Conservation (phyloP, 768 basidiomycete genomes). For the Pisolithus albus region DNA sequence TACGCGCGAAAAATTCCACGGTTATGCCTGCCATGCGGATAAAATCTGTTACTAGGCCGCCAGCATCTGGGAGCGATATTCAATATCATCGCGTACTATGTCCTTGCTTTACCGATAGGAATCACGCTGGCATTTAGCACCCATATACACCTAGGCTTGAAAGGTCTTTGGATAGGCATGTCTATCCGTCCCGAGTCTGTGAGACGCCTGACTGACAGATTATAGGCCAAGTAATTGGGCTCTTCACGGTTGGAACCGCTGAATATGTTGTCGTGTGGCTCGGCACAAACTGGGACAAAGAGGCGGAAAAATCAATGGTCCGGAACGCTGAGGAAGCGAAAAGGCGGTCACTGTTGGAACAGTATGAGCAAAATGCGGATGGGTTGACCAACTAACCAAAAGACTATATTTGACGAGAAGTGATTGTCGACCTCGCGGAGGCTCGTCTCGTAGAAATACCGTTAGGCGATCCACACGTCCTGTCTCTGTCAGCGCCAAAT, state of each 20-base stretch:
- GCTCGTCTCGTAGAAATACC: not conserved
- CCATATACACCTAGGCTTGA: constrained; percentile 33
- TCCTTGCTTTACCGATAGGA: constrained; percentile 46
- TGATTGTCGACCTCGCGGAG: not conserved
- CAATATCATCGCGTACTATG: constrained; percentile 61
- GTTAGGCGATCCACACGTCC: not conserved
- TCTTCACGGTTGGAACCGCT: constrained; percentile 63
- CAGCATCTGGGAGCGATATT: constrained; percentile 72
- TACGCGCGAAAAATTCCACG: not conserved
- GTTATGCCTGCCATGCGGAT: constrained; percentile 1
- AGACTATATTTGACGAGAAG: not conserved
- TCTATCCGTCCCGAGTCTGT: not conserved
- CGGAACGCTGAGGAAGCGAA: constrained; percentile 31
- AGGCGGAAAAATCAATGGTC: constrained; percentile 34
- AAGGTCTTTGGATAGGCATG: constrained; percentile 47
- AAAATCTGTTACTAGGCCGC: constrained; percentile 26
- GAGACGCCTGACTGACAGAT: constrained; percentile 7
- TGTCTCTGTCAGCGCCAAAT: not conserved
- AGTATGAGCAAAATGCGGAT: constrained; percentile 7
- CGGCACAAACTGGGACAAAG: constrained; percentile 43
- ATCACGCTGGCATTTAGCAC: constrained; percentile 43
- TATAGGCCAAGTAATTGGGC: constrained; percentile 63
- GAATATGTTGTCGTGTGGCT: constrained; percentile 59
- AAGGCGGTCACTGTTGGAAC: constrained; percentile 20
- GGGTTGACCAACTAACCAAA: constrained; percentile 14